Conservation (phyloP, 805 yeast genomes). For the Teunomyces funiuensis region DNA sequence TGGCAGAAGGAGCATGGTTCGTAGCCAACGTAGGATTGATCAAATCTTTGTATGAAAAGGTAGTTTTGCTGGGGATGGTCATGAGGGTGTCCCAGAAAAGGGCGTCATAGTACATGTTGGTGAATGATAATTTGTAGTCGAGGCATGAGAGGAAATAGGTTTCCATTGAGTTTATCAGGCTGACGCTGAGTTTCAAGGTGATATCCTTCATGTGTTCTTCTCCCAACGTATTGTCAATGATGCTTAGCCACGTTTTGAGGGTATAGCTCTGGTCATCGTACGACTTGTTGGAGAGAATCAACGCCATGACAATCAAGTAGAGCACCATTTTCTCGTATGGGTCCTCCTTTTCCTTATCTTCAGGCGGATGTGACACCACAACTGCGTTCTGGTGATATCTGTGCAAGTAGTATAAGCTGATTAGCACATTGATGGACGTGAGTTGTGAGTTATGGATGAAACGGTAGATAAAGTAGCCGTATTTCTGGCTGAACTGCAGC, state of each 20-base stretch:
- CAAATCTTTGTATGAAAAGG: constrained; percentile 1
- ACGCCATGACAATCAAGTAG: constrained; percentile 24
- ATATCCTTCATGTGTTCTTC: constrained; percentile 2
- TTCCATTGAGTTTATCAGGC: constrained; percentile 29
- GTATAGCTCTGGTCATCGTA: constrained; percentile 52
- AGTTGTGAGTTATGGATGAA: constrained; percentile 23
- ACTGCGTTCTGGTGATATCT: constrained; percentile 16
- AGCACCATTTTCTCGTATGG: constrained; percentile 17
- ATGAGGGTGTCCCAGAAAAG: constrained; percentile 24
- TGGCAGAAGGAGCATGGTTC: background rate
- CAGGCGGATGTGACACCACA: constrained; percentile 3
- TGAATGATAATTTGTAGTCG: constrained; percentile 28
- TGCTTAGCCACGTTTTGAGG: constrained; percentile 46
- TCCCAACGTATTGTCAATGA: constrained; percentile 12
- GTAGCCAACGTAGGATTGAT: constrained; percentile 1
- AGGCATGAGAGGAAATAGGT: constrained; percentile 25
- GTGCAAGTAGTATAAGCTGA: constrained; percentile 26
- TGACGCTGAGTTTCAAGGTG: constrained; percentile 7
- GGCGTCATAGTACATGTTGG: constrained; percentile 17
- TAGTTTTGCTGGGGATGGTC: constrained; percentile 7
- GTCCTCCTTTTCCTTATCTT: constrained; percentile 4
- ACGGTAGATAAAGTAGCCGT: constrained; percentile 14
- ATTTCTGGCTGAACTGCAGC: constrained; percentile 7
- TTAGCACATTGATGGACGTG: constrained; percentile 20
- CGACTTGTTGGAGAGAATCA: constrained; percentile 40